Evolutionary conservation across 805 yeast species (phyloP), one percentile per base, ranked within the genome.

Genomic region (Blastobotrys terrestris): DNA sequence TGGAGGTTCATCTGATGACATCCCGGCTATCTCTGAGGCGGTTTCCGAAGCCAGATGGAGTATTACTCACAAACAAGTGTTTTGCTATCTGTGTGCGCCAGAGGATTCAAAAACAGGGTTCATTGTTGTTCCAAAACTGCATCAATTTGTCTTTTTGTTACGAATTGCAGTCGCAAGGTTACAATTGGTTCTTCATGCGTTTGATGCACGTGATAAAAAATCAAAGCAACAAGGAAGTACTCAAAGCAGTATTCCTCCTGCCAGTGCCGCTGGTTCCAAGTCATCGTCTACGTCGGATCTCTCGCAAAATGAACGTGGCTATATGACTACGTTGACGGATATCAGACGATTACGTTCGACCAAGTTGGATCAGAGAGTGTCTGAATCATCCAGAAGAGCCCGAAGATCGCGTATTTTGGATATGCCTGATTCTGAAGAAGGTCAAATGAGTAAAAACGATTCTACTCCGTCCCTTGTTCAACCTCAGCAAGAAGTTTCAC

Each of bases 91-190:
- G 31, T 90, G 97, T 67, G 77, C 83, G 0, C 60, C 75, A 2
- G 70, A 72, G 46, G 79, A 75, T 19, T 20, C 16, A 3, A 39
- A 40, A 2, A 48, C 40, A 8, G 57, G 58, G 6, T 83, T 89
- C 63, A 76, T 72, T 47, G 61, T 69, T n/a, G 83, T 90, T 1
- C 77, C 88, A 3, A 83, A 82, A 54, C 76, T 89, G 47, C 68
- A 80, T 16, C 98, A 94, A 68, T 77, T 90, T 63, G 74, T 84
- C 16, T 88, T 82, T 64, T 70, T 94, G 46, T 72, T 91, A 58
- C 85, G 87, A 61, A 89, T 94, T 56, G 98, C 98, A 0, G 73
- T 91, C 46, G 79, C 85, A 2, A 75, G 96, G 53, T 85, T 62
- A 4, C 60, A 60, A 48, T 55, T 69, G 85, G 41, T 81, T 71